phyloP scores from a whole-genome alignment of 805 yeast genomes.

The Pichia rugopelliculosa region DNA sequence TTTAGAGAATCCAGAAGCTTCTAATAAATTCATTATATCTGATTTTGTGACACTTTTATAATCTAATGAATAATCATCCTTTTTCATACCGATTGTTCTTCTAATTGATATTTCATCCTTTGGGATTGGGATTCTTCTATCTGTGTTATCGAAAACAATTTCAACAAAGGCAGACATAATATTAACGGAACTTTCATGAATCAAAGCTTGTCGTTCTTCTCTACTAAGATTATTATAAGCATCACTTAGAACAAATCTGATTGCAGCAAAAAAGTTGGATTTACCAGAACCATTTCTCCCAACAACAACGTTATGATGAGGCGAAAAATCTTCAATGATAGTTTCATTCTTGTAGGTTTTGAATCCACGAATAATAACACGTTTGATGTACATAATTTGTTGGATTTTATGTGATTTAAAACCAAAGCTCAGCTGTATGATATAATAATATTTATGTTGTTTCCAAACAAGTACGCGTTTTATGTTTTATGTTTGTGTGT shows the following conservation, averaged over 20 bases:
- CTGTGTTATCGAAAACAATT: constrained; percentile 75
- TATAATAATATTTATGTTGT: too few relatives aligned
- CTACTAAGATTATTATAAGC: constrained; percentile 78
- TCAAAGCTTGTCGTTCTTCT: constrained; percentile 79
- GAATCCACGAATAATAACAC: constrained; percentile 81
- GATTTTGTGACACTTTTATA: constrained; percentile 70
- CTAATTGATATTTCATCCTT: constrained; percentile 65
- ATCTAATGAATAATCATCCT: constrained; percentile 85
- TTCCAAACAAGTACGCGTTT: neutral
- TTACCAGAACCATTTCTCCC: constrained; percentile 97
- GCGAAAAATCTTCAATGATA: constrained; percentile 66
- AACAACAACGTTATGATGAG: constrained; percentile 77
- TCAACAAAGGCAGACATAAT: constrained; percentile 93
- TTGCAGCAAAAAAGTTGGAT: constrained; percentile 91
- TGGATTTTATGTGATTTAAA: neutral
- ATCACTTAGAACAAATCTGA: constrained; percentile 85
- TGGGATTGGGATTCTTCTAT: constrained; percentile 63
- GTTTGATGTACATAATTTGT: constrained; percentile 15
- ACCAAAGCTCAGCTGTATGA: too few relatives aligned
- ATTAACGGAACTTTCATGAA: constrained; percentile 86
- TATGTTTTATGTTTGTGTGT: too few relatives aligned
- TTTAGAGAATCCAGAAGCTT: constrained; percentile 86
- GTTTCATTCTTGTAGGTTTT: constrained; percentile 87
- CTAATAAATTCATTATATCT: constrained; percentile 75
- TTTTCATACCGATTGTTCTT: constrained; percentile 88